Evolutionary conservation across 2,329 filamentous ascomycete genomes (phyloP).

Genomic region (Phialophora expanda): DNA sequence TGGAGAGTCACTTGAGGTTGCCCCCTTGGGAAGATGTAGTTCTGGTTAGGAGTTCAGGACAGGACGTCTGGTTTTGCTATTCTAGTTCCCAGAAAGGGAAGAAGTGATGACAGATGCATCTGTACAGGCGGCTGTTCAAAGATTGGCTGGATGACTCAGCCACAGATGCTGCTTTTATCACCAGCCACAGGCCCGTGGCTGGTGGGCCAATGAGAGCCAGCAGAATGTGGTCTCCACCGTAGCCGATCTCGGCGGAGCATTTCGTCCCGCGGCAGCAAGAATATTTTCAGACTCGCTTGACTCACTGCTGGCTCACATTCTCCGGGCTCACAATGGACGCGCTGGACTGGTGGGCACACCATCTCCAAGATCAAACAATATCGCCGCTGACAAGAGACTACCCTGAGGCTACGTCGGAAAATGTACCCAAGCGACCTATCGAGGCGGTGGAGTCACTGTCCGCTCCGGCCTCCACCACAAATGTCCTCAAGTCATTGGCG

Average conservation of each 20-base stretch:
- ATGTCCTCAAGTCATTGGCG: constrained; percentile 49
- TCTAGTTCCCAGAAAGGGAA: too few species aligned
- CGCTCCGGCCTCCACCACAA: constrained; percentile 45
- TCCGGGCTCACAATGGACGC: constrained; percentile 36
- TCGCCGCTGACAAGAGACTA: constrained; percentile 53
- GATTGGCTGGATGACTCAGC: not conserved
- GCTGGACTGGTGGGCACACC: constrained; percentile 50
- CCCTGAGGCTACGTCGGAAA: constrained; percentile 45
- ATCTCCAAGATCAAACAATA: constrained; percentile 50
- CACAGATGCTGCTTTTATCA: not conserved
- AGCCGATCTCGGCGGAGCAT: constrained; percentile 13
- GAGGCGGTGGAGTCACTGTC: constrained; percentile 52
- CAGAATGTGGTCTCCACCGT: not conserved
- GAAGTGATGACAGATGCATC: too few species aligned
- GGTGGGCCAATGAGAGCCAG: not conserved
- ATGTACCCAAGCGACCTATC: constrained; percentile 46
- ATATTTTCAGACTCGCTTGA: constrained; percentile 10
- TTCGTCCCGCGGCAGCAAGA: constrained; percentile 9
- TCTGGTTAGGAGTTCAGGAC: too few species aligned
- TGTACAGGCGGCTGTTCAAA: too few species aligned
- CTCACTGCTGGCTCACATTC: constrained; percentile 2
- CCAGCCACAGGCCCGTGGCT: not conserved
- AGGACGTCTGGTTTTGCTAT: too few species aligned
- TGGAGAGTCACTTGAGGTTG: too few species aligned
- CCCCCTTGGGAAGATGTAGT: too few species aligned